Evolutionary conservation across 2,329 filamentous ascomycete species (phyloP).

Genomic region (Fusarium sp.): DNA sequence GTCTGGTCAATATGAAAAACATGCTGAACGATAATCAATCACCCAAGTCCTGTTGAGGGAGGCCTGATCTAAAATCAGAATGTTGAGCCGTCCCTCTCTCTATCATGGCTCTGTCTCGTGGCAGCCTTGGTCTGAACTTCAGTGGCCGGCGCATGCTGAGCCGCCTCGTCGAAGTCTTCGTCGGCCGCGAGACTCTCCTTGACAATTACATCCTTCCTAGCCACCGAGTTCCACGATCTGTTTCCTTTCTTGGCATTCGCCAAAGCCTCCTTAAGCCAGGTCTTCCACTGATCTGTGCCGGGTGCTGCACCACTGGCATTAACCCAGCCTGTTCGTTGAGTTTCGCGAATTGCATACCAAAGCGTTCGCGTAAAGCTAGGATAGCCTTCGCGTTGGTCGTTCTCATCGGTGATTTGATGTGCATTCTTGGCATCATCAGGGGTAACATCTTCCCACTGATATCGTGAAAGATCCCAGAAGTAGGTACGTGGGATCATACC

Average conservation of each 20-base stretch:
- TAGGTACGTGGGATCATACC: constrained; percentile 60
- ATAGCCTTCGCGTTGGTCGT: constrained; percentile 53
- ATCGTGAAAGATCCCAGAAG: constrained; percentile 69
- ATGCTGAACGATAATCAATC: neutral
- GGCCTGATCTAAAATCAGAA: constrained; percentile 30
- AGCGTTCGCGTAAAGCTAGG: constrained; percentile 66
- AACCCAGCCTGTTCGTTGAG: constrained; percentile 64
- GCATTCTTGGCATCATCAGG: constrained; percentile 53
- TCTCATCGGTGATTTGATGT: constrained; percentile 44
- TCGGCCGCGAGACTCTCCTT: constrained; percentile 43
- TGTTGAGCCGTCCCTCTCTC: constrained; percentile 40
- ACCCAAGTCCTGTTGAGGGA: neutral
- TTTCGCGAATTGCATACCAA: constrained; percentile 69
- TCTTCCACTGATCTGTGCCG: constrained; percentile 61
- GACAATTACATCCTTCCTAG: constrained; percentile 62
- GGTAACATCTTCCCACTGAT: constrained; percentile 57
- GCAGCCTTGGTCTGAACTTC: constrained; percentile 39
- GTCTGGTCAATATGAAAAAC: neutral
- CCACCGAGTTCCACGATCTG: constrained; percentile 59
- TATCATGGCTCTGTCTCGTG: constrained; percentile 24
- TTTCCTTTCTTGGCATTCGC: constrained; percentile 49
- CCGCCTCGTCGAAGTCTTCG: constrained; percentile 42
- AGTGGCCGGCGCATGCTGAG: constrained; percentile 47
- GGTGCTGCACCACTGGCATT: constrained; percentile 63
- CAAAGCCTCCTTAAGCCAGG: constrained; percentile 64